Base-by-base conservation (phyloP, 352 stramenopile species). In the Globisporangium takayamanum region DNA sequence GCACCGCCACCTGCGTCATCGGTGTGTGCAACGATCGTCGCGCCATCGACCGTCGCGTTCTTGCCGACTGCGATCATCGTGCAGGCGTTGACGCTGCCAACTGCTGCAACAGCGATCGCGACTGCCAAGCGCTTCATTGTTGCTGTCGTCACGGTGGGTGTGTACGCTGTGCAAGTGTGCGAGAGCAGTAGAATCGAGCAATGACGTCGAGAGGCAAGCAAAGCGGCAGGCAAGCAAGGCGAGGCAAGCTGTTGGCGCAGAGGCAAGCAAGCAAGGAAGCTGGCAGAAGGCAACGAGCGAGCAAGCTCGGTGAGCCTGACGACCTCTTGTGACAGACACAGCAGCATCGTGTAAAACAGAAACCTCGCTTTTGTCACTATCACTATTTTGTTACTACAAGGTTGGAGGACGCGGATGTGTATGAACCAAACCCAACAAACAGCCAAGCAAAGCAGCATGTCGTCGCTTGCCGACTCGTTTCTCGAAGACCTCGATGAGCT, bases 401-500 rank as follows among this genome's bases (percentile, higher is more conserved):
- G 22, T 22, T 22, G 22, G 22, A 22, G 22, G 22, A 22, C 22
- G 22, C 22, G 22, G 22, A 22, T 22, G 22, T 22, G 22, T 0
- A 22, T 22, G 14, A 44, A 8, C 14, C 37, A 14, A 44, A 44
- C 37, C 8, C 37, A 15, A 14, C 37, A 44, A 44, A 22, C 22
- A 22, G 22, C 22, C 20, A 14, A n/a, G 20, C 42, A 47, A 15
- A 33, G 25, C 26, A 52, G 6, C 18, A 94, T 94, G 84, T 80
- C 80, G 59, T 89, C 87, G 50, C 69, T 96, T 8, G 87, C 87
- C 6, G 87, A 93, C 64, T 94, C 87, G 36, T 96, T 96, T 66
- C 69, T 96, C 18, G 87, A 94, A 61, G 87, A 96, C 68, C 70
- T 96, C 44, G 87, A 96, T 62, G 84, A 95, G 59, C 83, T 96